Percentiles rank a stretch among this genome's conserved stretches.
phyloP scores from a whole-genome alignment of 768 basidiomycete genomes.

The Tricholoma flavovirens region DNA sequence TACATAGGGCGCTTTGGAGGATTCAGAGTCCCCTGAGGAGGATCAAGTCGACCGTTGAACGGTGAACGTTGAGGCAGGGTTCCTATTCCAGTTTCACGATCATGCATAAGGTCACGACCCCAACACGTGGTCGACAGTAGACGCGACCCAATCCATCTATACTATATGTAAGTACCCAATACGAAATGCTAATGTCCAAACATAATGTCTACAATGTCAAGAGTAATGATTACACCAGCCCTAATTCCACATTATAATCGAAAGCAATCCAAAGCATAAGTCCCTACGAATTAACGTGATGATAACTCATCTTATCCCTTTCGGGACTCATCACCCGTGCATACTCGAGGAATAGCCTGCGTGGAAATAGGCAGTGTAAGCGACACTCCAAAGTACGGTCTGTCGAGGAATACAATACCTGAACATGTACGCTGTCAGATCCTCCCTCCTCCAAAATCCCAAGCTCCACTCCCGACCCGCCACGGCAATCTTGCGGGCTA shows the following conservation, averaged over 20 bases:
- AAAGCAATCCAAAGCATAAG: neutral
- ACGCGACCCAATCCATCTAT: too few relatives aligned
- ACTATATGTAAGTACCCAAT: too few relatives aligned
- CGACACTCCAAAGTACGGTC: too few relatives aligned
- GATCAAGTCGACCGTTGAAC: too few relatives aligned
- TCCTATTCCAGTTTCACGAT: too few relatives aligned
- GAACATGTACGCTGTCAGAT: slow-evolving; percentile 54
- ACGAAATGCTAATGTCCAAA: too few relatives aligned
- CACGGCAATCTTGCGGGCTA: slow-evolving; percentile 50
- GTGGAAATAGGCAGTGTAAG: neutral
- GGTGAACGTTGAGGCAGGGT: too few relatives aligned
- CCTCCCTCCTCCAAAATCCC: slow-evolving; percentile 54
- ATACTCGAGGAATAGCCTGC: slow-evolving; percentile 50
- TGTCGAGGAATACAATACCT: slow-evolving; percentile 29
- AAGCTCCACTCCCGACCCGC: slow-evolving; percentile 54
- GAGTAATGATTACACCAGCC: neutral
- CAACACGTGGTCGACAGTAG: too few relatives aligned
- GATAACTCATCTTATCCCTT: slow-evolving; percentile 35
- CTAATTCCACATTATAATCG: neutral
- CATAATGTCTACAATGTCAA: too few relatives aligned
- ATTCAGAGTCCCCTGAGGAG: neutral
- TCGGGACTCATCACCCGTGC: slow-evolving; percentile 45
- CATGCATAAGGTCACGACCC: too few relatives aligned
- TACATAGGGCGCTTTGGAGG: neutral
- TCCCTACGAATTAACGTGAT: neutral